A percentile compares a stretch with the other conserved stretches of the same genome.
Evolutionary conservation across 148 eudicot species (phyloP).

Genomic region (Rhododendron williamsianum): DNA sequence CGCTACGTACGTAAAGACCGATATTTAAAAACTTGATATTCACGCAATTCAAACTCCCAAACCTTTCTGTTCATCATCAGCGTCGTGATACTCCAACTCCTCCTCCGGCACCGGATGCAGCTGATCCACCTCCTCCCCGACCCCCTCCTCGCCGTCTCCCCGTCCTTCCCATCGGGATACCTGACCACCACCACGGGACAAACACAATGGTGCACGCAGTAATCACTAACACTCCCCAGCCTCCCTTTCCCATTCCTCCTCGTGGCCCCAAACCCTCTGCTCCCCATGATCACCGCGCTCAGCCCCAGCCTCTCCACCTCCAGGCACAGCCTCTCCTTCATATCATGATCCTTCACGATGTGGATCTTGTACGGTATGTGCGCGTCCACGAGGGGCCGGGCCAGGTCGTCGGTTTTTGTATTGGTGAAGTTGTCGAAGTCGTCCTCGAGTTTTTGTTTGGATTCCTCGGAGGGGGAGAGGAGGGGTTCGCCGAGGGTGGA

Average conservation of each 20-base stretch:
- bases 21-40: too few relatives aligned
- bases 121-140: background rate
- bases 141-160: background rate
- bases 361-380: constrained; percentile 40
- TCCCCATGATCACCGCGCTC: constrained; percentile 48
- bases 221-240: constrained; percentile 72
- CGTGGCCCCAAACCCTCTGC: constrained; percentile 50
- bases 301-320: constrained; percentile 63
- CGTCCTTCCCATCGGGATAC: constrained; percentile 24
- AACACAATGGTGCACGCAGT: constrained; percentile 61
- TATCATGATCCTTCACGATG: constrained; percentile 56
- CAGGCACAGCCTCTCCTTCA: constrained; percentile 60
- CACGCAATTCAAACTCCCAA: background rate
- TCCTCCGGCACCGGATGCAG: constrained; percentile 14
- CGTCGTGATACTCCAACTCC: constrained; percentile 5
- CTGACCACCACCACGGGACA: constrained; percentile 71
- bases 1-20: too few relatives aligned
- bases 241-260: constrained; percentile 27
- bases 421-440: constrained; percentile 43
- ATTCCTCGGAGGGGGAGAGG: background rate
- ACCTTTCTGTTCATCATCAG: constrained; percentile 11
- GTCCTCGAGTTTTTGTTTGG: constrained; percentile 37
- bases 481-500: constrained; percentile 17
- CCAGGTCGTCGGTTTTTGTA: constrained; percentile 32
- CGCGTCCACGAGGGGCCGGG: constrained; percentile 39